These are phyloP conservation scores for Talaromyces sp. DNA, from an alignment of 2,329 filamentous ascomycete genomes.

Conservation along the genomic window DNA sequence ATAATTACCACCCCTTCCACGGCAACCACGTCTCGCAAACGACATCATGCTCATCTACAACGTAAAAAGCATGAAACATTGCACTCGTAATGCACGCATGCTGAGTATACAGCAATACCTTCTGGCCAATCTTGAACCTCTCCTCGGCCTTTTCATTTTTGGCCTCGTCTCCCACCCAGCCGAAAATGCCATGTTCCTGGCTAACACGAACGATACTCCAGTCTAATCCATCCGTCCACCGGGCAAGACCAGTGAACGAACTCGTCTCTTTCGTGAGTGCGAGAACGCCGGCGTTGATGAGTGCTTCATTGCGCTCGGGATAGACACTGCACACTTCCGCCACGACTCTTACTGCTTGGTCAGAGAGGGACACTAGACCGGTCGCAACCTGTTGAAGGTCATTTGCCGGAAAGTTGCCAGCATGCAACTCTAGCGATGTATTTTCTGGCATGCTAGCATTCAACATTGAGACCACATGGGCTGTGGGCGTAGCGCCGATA, in stretches of 20 bases:
- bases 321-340: slow-evolving; percentile 44
- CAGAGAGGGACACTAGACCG: slow-evolving; percentile 29
- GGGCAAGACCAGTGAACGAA: slow-evolving; percentile 30
- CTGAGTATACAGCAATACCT: slow-evolving; percentile 33
- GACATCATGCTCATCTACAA: slow-evolving; percentile 37
- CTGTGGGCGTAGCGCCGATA: slow-evolving; percentile 40
- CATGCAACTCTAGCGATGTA: slow-evolving; percentile 37
- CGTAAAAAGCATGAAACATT: slow-evolving; percentile 38
- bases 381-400: slow-evolving; percentile 44
- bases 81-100: slow-evolving; percentile 43
- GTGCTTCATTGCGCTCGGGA: slow-evolving; percentile 40
- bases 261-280: slow-evolving; percentile 39
- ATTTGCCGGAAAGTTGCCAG: slow-evolving; percentile 40
- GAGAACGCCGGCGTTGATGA: slow-evolving; percentile 40
- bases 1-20: slow-evolving; percentile 39
- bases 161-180: slow-evolving; percentile 26
- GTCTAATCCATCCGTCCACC: slow-evolving; percentile 27
- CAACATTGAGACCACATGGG: slow-evolving; percentile 35
- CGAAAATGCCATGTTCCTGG: slow-evolving; percentile 43
- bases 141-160: slow-evolving; percentile 29
- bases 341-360: slow-evolving; percentile 35
- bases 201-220: slow-evolving; percentile 40
- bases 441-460: slow-evolving; percentile 29
- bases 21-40: slow-evolving; percentile 27
- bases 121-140: slow-evolving; percentile 32